Percentiles rank a stretch among this genome's conserved stretches.
These are phyloP conservation scores for Talaromyces islandicus DNA, from an alignment of 2,329 filamentous ascomycete species.

Conservation along the genomic window DNA sequence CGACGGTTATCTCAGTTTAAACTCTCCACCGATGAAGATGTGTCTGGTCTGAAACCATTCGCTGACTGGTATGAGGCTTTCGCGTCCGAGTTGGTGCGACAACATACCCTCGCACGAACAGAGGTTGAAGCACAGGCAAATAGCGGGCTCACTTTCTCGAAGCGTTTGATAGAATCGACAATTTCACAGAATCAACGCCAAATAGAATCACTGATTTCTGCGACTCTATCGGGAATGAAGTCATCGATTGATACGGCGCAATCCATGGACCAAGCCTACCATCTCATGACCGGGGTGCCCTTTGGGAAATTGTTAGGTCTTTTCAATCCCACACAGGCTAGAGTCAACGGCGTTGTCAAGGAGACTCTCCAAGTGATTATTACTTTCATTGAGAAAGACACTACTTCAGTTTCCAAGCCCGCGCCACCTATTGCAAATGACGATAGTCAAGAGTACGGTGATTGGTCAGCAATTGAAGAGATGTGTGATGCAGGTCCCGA, in stretches of 20 bases:
- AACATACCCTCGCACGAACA: slow-evolving; percentile 51
- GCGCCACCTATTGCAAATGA: slow-evolving; percentile 39
- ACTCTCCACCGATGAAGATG: slow-evolving; percentile 46
- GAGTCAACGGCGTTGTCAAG: slow-evolving; percentile 41
- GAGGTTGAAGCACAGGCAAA: slow-evolving; percentile 52
- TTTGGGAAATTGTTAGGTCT: slow-evolving; percentile 45
- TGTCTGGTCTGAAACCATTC: slow-evolving; percentile 42
- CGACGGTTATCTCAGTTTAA: slow-evolving; percentile 53
- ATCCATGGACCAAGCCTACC: slow-evolving; percentile 34
- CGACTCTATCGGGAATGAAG: slow-evolving; percentile 47
- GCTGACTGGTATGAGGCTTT: slow-evolving; percentile 52
- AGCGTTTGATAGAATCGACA: slow-evolving; percentile 44
- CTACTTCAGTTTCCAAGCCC: slow-evolving; percentile 14
- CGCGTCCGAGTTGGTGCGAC: slow-evolving; percentile 45
- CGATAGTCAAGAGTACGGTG: slow-evolving; percentile 61
- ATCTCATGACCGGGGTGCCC: slow-evolving; percentile 39
- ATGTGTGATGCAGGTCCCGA: slow-evolving; percentile 30
- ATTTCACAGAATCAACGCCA: slow-evolving; percentile 54
- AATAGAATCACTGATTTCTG: slow-evolving; percentile 49
- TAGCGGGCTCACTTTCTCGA: slow-evolving; percentile 35
- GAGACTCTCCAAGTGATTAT: slow-evolving; percentile 46
- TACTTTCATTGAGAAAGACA: slow-evolving; percentile 32
- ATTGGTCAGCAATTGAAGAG: slow-evolving; percentile 51
- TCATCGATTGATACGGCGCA: slow-evolving; percentile 40
- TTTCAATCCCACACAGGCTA: slow-evolving; percentile 44